Base-by-base conservation (phyloP, 805 yeast genomes). In the Saccharomycopsis capsularis region DNA sequence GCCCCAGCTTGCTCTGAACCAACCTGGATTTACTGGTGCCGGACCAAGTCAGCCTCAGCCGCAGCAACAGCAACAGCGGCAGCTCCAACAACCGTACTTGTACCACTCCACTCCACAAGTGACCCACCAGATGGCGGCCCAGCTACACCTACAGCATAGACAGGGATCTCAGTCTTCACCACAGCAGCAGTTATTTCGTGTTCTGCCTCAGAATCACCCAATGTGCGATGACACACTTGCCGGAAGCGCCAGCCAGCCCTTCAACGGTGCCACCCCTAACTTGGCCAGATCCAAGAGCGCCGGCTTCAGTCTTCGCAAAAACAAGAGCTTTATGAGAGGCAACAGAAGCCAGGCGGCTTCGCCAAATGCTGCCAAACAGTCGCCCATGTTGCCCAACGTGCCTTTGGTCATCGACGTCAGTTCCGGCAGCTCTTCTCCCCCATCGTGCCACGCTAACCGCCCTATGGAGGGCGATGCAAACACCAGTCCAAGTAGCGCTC, bases 231-330 rank as follows among this genome's bases (percentile, higher is more conserved):
- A 39, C 9, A n/a, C 9, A 36, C 39, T 11, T 7, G 6, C 39
- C 6, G n/a, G 9, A 7, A 7, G 7, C 39, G 7, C 24, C 11
- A 6, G n/a, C 24, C 42, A 5, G 25, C 29, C 18, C 19, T 21
- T 7, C 25, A 24, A 6, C 15, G 23, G 9, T 4, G 5, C 22
- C 6, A 39, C 42, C 7, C 15, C 47, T 11, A 43, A 25, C 22
- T 22, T 46, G 6, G 11, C 25, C 5, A 48, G 49, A 7, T 46
- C 49, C 30, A 46, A 46, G 23, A 46, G 49, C 21, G 23, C 34
- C 5, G 49, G 49, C n/a, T 40, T 18, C 16, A 42, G 47, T 16
- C 38, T 40, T 16, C 27, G 44, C 7, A 39, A 41, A n/a, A 37
- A 37, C 49, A 40, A 40, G 13, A 40, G 27, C 29, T 34, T 36